Conservation (phyloP, 2,329 filamentous ascomycete species). For the Trichoderma lentiforme region DNA sequence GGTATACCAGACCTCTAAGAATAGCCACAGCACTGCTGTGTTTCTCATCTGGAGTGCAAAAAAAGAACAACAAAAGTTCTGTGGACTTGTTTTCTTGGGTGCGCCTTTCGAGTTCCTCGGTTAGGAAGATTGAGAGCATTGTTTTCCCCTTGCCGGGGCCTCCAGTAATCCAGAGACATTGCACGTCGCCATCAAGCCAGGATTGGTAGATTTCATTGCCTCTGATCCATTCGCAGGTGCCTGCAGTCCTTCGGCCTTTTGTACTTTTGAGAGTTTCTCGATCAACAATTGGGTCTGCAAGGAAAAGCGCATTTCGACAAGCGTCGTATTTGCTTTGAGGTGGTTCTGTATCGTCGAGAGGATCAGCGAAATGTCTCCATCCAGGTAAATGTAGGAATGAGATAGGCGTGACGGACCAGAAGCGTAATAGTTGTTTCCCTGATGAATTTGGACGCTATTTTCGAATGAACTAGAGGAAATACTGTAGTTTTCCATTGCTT, state of each 20-base stretch:
- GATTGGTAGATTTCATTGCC: background rate
- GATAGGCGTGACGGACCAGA: background rate
- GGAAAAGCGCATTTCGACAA: background rate
- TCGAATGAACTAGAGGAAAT: background rate
- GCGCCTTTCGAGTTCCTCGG: background rate
- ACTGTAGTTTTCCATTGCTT: background rate
- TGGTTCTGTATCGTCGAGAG: background rate
- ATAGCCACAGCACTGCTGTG: background rate
- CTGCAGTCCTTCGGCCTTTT: background rate
- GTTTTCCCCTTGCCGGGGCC: background rate
- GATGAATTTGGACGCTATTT: background rate
- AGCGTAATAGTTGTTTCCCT: background rate
- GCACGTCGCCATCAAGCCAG: background rate
- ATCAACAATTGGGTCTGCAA: background rate
- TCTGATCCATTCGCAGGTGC: background rate
- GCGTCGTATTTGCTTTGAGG: background rate
- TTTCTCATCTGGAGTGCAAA: background rate
- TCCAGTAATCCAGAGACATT: background rate
- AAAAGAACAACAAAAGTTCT: background rate
- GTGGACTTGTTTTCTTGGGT: background rate
- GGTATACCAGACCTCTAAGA: background rate
- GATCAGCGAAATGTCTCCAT: background rate
- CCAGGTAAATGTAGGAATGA: background rate
- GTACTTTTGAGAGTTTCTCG: background rate
- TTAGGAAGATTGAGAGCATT: background rate